A percentile compares a stretch with the other conserved stretches of the same genome.
phyloP scores from a whole-genome alignment of 768 basidiomycete species.

The Russula vinacea region DNA sequence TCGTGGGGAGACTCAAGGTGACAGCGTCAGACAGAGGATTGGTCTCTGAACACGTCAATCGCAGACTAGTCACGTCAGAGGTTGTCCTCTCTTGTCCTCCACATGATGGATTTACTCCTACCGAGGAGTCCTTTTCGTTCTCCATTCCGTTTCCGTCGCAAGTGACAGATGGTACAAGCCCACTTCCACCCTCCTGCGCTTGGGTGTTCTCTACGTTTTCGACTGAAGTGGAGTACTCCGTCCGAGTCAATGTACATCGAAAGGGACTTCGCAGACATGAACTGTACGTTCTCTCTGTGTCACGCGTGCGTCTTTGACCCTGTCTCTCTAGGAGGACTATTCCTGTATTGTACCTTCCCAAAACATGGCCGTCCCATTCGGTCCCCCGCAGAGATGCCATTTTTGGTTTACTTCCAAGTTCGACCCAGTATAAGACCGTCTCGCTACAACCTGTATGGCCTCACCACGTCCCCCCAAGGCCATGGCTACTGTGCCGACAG shows the following conservation, averaged over 20 bases:
- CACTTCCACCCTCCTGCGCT: conserved; percentile 43
- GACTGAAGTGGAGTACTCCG: conserved; percentile 38
- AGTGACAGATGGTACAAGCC: conserved; percentile 33
- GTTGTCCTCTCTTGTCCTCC: conserved; percentile 18
- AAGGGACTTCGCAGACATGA: conserved; percentile 43
- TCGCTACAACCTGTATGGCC: conserved; percentile 33
- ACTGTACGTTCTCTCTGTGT: conserved; percentile 35
- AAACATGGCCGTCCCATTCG: conserved; percentile 40
- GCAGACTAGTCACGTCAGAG: conserved; percentile 6
- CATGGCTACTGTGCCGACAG: conserved; percentile 25
- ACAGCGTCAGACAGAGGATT: conserved; percentile 37
- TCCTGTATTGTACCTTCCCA: conserved; percentile 45
- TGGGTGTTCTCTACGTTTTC: conserved; percentile 35
- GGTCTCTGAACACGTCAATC: conserved; percentile 20
- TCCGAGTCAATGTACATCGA: conserved; percentile 42
- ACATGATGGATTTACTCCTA: conserved; percentile 17
- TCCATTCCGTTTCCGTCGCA: conserved; percentile 42
- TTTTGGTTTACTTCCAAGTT: conserved; percentile 27
- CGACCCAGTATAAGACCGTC: conserved; percentile 36
- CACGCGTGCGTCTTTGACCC: conserved; percentile 5
- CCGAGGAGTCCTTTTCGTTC: conserved; percentile 33
- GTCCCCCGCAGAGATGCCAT: conserved; percentile 37
- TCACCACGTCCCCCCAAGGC: conserved; percentile 1
- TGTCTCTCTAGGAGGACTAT: conserved; percentile 34
- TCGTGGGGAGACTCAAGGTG: conserved; percentile 40